Conservation (phyloP, 176 grass and related monocot genomes). For the Carex myosuroides region DNA sequence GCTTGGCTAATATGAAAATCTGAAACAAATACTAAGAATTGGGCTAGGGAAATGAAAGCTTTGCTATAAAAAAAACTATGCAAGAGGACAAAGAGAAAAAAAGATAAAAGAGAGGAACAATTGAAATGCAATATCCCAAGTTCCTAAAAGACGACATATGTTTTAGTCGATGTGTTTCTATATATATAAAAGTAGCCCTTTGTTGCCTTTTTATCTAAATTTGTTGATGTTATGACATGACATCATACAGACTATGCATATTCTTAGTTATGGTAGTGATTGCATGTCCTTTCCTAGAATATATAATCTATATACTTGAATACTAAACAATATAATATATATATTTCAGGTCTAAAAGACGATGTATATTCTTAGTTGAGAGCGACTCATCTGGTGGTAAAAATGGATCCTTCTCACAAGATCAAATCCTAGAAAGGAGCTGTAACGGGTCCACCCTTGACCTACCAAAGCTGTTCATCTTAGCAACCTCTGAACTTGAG, state of each 20-base stretch:
- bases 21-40: not conserved
- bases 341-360: slow-evolving; percentile 32
- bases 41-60: not conserved
- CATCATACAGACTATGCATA: not conserved
- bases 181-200: not conserved
- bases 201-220: not conserved
- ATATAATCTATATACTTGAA: not conserved
- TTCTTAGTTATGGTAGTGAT: not conserved
- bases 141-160: not conserved
- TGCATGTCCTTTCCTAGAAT: not conserved
- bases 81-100: not conserved
- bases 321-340: not conserved
- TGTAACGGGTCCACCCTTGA: slow-evolving; percentile 24
- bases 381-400: slow-evolving; percentile 57
- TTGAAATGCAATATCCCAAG: not conserved
- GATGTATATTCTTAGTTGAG: slow-evolving; percentile 70
- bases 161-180: not conserved
- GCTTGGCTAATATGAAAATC: not conserved
- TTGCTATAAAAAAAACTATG: not conserved
- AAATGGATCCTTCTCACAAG: slow-evolving; percentile 33
- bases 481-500: slow-evolving; percentile 47
- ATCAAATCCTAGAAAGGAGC: slow-evolving; percentile 48
- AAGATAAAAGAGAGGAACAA: not conserved
- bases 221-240: not conserved
- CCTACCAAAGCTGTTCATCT: slow-evolving; percentile 55